Conservation (phyloP, 345 rosid genomes). For the Eucalyptus cloeziana region DNA sequence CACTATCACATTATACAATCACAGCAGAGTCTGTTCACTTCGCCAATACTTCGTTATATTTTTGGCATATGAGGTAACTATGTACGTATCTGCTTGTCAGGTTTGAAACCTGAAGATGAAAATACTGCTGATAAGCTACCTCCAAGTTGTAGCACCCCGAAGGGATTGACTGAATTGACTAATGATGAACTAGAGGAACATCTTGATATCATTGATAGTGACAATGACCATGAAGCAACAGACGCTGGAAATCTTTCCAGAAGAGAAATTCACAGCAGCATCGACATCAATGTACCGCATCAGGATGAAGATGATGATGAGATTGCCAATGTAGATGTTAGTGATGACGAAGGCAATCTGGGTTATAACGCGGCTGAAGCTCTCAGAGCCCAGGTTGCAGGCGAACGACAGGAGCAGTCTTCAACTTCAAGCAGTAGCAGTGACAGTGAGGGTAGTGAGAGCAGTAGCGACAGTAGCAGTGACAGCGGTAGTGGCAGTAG, state of each 20-base stretch:
- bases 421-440: conserved; percentile 61
- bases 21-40: background rate
- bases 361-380: conserved; percentile 83
- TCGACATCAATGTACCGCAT: conserved; percentile 47
- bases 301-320: conserved; percentile 61
- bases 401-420: conserved; percentile 17
- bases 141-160: background rate
- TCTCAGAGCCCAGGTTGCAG: conserved; percentile 71
- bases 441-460: conserved; percentile 32
- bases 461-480: conserved; percentile 35
- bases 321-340: conserved; percentile 72
- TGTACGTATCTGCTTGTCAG: background rate
- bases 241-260: conserved; percentile 5
- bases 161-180: conserved; percentile 1
- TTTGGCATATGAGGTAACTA: background rate
- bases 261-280: conserved; percentile 16
- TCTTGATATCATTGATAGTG: conserved; percentile 25
- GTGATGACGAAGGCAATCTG: conserved; percentile 38
- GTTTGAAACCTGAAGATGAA: conserved; percentile 18
- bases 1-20: background rate
- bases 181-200: conserved; percentile 32
- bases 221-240: conserved; percentile 6
- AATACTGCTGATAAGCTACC: background rate
- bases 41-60: background rate
- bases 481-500: conserved; percentile 11